Conservation (phyloP, 2,329 filamentous ascomycete species). For the Cryphonectria radicalis region DNA sequence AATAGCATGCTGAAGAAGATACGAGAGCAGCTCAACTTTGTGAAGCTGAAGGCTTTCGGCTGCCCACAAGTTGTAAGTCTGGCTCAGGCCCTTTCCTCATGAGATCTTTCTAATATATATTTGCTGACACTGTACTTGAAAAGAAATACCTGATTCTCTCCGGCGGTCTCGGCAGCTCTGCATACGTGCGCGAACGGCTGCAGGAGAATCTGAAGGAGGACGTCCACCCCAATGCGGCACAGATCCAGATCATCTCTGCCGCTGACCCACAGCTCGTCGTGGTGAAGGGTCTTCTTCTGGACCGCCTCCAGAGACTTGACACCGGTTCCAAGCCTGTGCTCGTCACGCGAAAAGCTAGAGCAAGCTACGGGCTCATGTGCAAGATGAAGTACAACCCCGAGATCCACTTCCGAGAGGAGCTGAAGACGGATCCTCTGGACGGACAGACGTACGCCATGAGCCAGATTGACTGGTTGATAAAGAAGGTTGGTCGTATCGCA, state of each 20-base stretch:
- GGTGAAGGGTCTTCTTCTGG: constrained; percentile 56
- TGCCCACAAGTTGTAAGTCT: constrained; percentile 42
- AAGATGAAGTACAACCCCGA: constrained; percentile 42
- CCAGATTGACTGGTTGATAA: constrained; percentile 49
- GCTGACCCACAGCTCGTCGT: constrained; percentile 60
- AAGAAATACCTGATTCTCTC: constrained; percentile 50
- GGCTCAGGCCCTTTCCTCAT: not conserved
- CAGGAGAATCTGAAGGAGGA: constrained; percentile 42
- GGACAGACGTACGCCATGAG: constrained; percentile 44
- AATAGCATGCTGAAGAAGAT: constrained; percentile 45
- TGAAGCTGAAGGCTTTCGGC: constrained; percentile 37
- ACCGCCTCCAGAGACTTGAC: constrained; percentile 53
- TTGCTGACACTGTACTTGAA: constrained; percentile 30
- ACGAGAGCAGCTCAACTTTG: constrained; percentile 46
- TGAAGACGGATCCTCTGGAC: constrained; percentile 41
- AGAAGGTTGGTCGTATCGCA: constrained; percentile 36
- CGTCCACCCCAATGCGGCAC: constrained; percentile 42
- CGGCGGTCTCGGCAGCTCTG: constrained; percentile 50
- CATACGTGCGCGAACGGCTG: constrained; percentile 49
- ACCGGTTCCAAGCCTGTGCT: constrained; percentile 48
- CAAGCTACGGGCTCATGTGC: constrained; percentile 49
- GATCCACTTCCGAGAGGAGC: constrained; percentile 42
- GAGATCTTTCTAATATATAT: not conserved
- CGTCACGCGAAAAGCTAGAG: constrained; percentile 45
- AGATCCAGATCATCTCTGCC: constrained; percentile 46